A percentile compares a stretch with the other conserved stretches of the same genome.
These are phyloP conservation scores for Glarea lozoyensis DNA, from an alignment of 495 filamentous ascomycete species.

Conservation along the genomic window DNA sequence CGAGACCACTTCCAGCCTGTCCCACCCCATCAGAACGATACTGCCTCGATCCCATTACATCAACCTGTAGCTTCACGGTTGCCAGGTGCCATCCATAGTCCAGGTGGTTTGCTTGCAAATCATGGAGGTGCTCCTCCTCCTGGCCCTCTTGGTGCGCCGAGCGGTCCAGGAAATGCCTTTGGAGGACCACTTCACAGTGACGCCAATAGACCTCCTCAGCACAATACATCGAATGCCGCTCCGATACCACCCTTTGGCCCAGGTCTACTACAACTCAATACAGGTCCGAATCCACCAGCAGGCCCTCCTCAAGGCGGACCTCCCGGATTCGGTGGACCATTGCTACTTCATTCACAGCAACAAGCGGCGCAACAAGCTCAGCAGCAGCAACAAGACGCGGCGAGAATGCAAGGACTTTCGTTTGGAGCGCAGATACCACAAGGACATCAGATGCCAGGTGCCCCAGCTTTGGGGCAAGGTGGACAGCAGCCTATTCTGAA, in stretches of 20 bases:
- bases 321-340: conserved; percentile 37
- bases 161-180: conserved; percentile 55
- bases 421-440: conserved; percentile 26
- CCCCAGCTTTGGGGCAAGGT: conserved; percentile 53
- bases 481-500: conserved; percentile 96
- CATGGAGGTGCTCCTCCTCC: conserved; percentile 51
- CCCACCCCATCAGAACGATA: conserved; percentile 68
- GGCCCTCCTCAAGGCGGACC: conserved; percentile 26
- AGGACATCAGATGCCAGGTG: conserved; percentile 30
- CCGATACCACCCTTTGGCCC: conserved; percentile 51
- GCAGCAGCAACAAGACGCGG: conserved; percentile 32
- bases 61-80: conserved; percentile 82
- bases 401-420: conserved; percentile 37
- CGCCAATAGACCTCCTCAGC: conserved; percentile 45
- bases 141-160: conserved; percentile 56
- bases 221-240: conserved; percentile 54
- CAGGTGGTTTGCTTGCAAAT: conserved; percentile 75
- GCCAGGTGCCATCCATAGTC: conserved; percentile 73
- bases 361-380: conserved; percentile 12
- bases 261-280: conserved; percentile 20
- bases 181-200: conserved; percentile 55
- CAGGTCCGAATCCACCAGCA: conserved; percentile 30
- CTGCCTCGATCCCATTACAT: conserved; percentile 77
- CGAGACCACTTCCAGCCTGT: conserved; percentile 48
- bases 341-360: too few relatives aligned